Evolutionary conservation across 1,284 basidiomycete genomes (phyloP).

Genomic region (Rhizopogon parksii): DNA sequence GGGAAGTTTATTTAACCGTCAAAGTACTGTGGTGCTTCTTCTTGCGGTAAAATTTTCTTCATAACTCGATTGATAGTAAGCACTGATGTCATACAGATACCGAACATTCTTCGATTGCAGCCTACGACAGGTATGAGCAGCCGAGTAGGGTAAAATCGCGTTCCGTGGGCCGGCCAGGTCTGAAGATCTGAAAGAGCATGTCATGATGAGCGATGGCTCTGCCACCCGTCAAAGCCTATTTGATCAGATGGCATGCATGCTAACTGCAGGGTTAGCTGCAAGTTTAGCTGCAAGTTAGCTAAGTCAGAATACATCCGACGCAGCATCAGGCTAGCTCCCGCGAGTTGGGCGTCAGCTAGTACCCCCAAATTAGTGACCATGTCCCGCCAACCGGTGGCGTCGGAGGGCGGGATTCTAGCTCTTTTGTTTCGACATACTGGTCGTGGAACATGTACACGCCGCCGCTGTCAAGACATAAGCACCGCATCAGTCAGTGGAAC

Average conservation of each 20-base stretch:
- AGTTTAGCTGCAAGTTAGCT: not conserved
- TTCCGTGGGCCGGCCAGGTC: not conserved
- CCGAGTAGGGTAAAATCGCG: not conserved
- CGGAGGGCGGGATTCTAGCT: not conserved
- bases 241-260: not conserved
- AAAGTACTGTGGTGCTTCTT: not conserved
- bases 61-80: not conserved
- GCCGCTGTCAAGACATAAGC: too few relatives aligned
- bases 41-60: not conserved
- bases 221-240: not conserved
- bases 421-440: not conserved
- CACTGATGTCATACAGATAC: not conserved
- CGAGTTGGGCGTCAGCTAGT: not conserved
- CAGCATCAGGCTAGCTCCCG: not conserved
- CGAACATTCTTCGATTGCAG: not conserved
- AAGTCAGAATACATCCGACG: not conserved
- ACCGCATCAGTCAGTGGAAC: too few relatives aligned
- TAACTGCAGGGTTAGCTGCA: not conserved
- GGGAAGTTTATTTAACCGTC: not conserved
- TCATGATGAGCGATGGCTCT: not conserved
- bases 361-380: not conserved
- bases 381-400: constrained; percentile 1
- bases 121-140: too few relatives aligned
- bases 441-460: not conserved
- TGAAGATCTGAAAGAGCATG: not conserved